Percentiles rank a stretch among this genome's conserved stretches.
These are phyloP conservation scores for Leishmania aethiopica DNA, from an alignment of 208 protist genomes.

Conservation along the genomic window DNA sequence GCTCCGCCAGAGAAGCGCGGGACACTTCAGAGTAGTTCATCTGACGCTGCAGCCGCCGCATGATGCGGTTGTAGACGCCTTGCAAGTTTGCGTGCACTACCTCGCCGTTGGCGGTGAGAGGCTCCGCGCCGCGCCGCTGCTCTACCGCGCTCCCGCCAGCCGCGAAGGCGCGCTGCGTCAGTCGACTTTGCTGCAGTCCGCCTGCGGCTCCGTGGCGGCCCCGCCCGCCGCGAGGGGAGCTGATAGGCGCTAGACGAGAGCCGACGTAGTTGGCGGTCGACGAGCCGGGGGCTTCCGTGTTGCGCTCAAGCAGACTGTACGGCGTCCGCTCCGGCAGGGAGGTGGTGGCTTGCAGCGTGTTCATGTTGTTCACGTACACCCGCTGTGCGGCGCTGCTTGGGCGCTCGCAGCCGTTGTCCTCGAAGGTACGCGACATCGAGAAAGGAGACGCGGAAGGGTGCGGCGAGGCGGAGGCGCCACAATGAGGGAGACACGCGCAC, in stretches of 20 bases:
- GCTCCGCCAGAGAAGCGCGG: conserved; percentile 50
- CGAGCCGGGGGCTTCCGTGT: conserved; percentile 1
- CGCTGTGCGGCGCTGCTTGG: conserved; percentile 16
- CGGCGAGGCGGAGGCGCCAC: not conserved
- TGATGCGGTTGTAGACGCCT: conserved; percentile 80
- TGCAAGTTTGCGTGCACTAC: conserved; percentile 75
- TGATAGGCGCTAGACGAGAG: not conserved
- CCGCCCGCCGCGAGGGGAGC: not conserved
- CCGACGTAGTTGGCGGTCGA: not conserved
- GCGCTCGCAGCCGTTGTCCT: conserved; percentile 18
- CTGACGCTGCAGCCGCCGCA: conserved; percentile 78
- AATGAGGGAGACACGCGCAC: not conserved
- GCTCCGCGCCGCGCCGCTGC: not conserved
- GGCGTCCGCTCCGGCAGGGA: conserved; percentile 43
- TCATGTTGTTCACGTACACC: conserved; percentile 90
- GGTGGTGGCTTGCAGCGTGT: conserved; percentile 61
- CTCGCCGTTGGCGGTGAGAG: conserved; percentile 14
- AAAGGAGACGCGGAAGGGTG: not conserved
- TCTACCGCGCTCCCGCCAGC: not conserved
- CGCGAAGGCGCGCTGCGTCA: not conserved
- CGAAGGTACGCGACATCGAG: conserved; percentile 15
- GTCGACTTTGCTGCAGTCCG: not conserved
- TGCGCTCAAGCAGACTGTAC: conserved; percentile 16
- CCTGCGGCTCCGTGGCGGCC: not conserved
- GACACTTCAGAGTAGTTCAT: conserved; percentile 81